Percentiles rank a stretch among this genome's conserved stretches.
These are phyloP conservation scores for Adansonia digitata DNA, from an alignment of 345 rosid genomes.

Conservation along the genomic window DNA sequence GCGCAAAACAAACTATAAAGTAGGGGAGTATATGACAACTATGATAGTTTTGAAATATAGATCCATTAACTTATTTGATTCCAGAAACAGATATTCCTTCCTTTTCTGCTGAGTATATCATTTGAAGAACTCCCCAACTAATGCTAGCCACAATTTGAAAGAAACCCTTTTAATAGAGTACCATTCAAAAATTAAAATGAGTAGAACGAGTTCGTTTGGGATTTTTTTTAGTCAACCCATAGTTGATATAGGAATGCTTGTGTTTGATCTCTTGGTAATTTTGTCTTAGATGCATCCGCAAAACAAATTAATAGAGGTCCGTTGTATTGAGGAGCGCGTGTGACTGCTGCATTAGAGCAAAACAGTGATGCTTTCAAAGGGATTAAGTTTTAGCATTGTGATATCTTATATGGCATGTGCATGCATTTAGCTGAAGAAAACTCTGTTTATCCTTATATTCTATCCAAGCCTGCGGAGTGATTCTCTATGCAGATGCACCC, in stretches of 20 bases:
- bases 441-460: background rate
- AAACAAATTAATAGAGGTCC: background rate
- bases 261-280: background rate
- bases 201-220: too few relatives aligned
- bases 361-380: background rate
- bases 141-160: too few relatives aligned
- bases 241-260: background rate
- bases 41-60: background rate
- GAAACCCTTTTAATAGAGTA: too few relatives aligned
- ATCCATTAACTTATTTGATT: background rate
- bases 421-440: background rate
- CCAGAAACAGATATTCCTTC: background rate
- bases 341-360: background rate
- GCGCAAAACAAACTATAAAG: background rate
- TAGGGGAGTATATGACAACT: background rate
- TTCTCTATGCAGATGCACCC: background rate
- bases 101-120: background rate
- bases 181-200: too few relatives aligned
- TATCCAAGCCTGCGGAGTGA: background rate
- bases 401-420: background rate
- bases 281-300: background rate
- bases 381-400: background rate
- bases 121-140: too few relatives aligned
- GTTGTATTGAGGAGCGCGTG: background rate
- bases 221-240: background rate